Percentiles rank a stretch among this genome's conserved stretches.
Evolutionary conservation across 305 asterid species (phyloP).

Genomic region (Solanum chacoense): DNA sequence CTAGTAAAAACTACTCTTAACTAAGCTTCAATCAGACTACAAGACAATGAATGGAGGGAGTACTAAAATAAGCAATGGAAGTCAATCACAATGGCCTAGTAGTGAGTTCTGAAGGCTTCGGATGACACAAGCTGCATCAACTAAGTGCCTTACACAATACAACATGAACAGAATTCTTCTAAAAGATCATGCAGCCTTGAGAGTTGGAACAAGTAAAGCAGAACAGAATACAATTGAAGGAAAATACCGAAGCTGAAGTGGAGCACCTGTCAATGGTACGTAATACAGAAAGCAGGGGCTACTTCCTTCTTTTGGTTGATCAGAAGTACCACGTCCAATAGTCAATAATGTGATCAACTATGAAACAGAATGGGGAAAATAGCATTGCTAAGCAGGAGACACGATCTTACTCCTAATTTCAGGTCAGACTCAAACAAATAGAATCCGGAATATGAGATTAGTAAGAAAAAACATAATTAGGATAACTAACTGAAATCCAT

Average conservation of each 20-base stretch:
- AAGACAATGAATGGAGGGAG: not conserved
- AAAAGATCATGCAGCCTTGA: not conserved
- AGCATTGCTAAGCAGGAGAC: not conserved
- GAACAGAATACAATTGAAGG: not conserved
- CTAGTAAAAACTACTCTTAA: not conserved
- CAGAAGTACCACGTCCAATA: not conserved
- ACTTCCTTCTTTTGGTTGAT: not conserved
- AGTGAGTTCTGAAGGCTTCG: not conserved
- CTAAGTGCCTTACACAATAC: not conserved
- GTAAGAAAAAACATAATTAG: not conserved
- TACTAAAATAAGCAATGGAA: not conserved
- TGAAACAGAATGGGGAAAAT: not conserved
- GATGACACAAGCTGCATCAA: not conserved
- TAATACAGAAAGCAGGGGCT: not conserved
- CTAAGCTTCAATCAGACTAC: not conserved
- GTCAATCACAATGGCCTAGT: not conserved
- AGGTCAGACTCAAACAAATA: not conserved
- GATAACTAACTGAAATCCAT: not conserved
- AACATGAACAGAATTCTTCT: not conserved
- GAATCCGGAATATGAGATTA: not conserved
- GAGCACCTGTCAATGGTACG: not conserved
- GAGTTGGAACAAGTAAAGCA: not conserved
- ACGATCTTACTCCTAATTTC: not conserved
- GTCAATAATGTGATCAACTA: not conserved
- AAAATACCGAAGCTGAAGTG: not conserved